Evolutionary conservation across 192 early-diverging fungal species (phyloP).

Genomic region (Allomyces javanicus): DNA sequence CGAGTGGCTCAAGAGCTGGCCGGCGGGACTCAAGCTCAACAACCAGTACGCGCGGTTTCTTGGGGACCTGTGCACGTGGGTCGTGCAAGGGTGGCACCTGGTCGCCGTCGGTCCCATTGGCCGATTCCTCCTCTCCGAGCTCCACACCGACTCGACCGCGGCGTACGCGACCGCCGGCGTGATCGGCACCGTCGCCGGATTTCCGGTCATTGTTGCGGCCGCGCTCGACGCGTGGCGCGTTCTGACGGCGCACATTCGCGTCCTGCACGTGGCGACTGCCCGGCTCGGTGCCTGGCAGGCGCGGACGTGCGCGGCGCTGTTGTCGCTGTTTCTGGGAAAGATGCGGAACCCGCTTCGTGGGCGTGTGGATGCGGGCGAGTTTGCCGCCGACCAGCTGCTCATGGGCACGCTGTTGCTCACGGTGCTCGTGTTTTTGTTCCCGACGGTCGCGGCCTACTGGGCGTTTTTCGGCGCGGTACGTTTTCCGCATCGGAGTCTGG

Average conservation of each 20-base stretch:
- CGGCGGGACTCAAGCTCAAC: slow-evolving; percentile 93
- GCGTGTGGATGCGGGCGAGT: slow-evolving; percentile 83
- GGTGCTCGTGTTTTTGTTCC: slow-evolving; percentile 79
- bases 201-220: background rate
- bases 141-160: background rate
- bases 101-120: background rate
- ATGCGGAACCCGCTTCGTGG: slow-evolving; percentile 72
- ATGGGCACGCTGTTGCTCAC: slow-evolving; percentile 88
- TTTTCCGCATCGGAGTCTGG: no score
- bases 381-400: slow-evolving; percentile 82
- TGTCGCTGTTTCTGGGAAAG: slow-evolving; percentile 27
- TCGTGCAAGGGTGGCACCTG: slow-evolving; percentile 69
- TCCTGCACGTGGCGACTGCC: background rate
- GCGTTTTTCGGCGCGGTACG: slow-evolving; percentile 64
- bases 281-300: background rate
- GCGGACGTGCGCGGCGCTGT: background rate
- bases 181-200: background rate
- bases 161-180: slow-evolving; percentile 42
- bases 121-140: background rate
- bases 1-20: slow-evolving; percentile 76
- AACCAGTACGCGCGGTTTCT: slow-evolving; percentile 69
- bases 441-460: slow-evolving; percentile 87
- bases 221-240: background rate
- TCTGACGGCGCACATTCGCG: background rate
- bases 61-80: slow-evolving; percentile 75